A percentile compares a stretch with the other conserved stretches of the same genome.
Evolutionary conservation across 495 filamentous ascomycete genomes (phyloP).

Genomic region (Acidiella bohemica): DNA sequence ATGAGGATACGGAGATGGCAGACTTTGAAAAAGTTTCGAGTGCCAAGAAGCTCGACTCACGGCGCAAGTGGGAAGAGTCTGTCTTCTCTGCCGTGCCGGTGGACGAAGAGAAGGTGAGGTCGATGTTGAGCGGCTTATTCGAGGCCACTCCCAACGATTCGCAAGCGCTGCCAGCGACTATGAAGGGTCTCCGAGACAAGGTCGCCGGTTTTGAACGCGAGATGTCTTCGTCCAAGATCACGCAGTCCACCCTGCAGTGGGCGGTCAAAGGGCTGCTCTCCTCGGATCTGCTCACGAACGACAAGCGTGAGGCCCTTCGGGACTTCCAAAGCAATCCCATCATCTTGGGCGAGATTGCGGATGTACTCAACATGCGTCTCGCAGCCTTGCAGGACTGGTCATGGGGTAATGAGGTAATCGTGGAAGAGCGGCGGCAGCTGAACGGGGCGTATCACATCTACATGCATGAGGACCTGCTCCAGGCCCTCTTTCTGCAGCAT

Average conservation of each 20-base stretch:
- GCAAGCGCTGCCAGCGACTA: slow-evolving; percentile 13
- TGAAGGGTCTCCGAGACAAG: neutral
- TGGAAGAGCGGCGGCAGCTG: slow-evolving; percentile 21
- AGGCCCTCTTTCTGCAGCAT: slow-evolving; percentile 23
- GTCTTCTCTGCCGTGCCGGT: slow-evolving; percentile 38
- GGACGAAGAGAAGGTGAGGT: slow-evolving; percentile 18
- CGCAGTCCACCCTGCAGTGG: slow-evolving; percentile 5
- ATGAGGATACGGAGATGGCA: slow-evolving; percentile 7
- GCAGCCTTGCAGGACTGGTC: slow-evolving; percentile 16
- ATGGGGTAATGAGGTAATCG: slow-evolving; percentile 21
- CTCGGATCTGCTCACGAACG: slow-evolving; percentile 19
- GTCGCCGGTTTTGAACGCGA: neutral
- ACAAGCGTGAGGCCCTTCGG: slow-evolving; percentile 19
- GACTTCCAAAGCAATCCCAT: slow-evolving; percentile 15
- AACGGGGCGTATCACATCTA: slow-evolving; percentile 22
- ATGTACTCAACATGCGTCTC: slow-evolving; percentile 26
- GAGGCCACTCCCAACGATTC: slow-evolving; percentile 18
- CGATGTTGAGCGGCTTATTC: slow-evolving; percentile 24
- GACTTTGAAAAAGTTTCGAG: slow-evolving; percentile 27
- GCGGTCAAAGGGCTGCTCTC: slow-evolving; percentile 18
- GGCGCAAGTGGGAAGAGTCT: slow-evolving; percentile 41
- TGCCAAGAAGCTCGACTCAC: slow-evolving; percentile 26
- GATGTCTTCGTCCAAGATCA: slow-evolving; percentile 1
- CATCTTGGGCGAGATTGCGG: slow-evolving; percentile 21
- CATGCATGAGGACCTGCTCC: slow-evolving; percentile 24